phyloP scores from a whole-genome alignment of 192 early-diverging fungal genomes.

The Coemansia sp. region DNA sequence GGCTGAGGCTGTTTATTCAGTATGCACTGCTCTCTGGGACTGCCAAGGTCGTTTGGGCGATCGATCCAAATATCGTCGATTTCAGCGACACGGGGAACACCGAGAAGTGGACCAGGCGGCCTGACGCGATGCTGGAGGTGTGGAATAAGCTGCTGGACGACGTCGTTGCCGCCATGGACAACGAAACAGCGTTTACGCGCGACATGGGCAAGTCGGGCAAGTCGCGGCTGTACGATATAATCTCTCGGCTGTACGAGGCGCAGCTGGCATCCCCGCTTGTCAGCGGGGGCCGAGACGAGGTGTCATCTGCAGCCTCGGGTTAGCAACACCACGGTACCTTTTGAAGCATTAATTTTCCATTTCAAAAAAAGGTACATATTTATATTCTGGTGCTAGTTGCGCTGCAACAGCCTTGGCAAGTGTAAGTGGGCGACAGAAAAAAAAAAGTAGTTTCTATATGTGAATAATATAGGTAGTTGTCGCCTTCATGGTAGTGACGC shows the following conservation, averaged over 20 bases:
- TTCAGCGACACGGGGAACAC: background rate
- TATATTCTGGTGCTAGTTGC: too few species aligned
- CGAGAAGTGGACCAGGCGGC: background rate
- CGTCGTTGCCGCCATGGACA: conserved; percentile 23
- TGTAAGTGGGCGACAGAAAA: background rate
- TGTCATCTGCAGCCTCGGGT: background rate
- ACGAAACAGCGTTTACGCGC: conserved; percentile 38
- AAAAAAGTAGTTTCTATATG: conserved; percentile 1
- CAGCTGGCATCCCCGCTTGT: conserved; percentile 9
- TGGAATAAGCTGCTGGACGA: conserved; percentile 19
- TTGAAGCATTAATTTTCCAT: too few species aligned
- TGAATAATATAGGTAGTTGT: conserved; percentile 7
- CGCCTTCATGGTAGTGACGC: conserved; percentile 49
- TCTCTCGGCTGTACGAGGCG: conserved; percentile 15
- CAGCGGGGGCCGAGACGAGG: background rate
- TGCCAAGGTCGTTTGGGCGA: conserved; percentile 13
- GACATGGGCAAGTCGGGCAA: conserved; percentile 51
- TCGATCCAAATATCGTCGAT: background rate
- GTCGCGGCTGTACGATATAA: conserved; percentile 43
- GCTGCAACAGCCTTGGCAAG: background rate
- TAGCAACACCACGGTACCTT: too few species aligned
- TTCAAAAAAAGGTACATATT: background rate
- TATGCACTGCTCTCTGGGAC: conserved; percentile 34
- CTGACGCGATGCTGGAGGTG: conserved; percentile 7
- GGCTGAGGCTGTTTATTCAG: conserved; percentile 19